Base-by-base conservation (phyloP, 2,329 filamentous ascomycete genomes). In the Bipolaris oryzae region DNA sequence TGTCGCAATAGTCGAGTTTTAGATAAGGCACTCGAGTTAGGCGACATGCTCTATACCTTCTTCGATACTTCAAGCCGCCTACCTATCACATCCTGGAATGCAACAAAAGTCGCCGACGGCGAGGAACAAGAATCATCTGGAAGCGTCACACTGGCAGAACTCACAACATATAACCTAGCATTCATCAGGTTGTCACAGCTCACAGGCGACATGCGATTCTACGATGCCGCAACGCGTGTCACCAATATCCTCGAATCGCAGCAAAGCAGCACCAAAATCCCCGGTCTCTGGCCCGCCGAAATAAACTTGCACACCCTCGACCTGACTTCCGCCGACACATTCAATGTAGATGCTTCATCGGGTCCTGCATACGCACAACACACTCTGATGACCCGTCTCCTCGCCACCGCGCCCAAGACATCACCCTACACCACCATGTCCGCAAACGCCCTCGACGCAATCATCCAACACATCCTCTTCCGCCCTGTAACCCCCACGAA, bases 41-140 rank as follows among this genome's bases (percentile, higher is more conserved):
- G 82, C 15, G 82, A 87, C 49, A 78, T 89, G 73, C 76, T 89
- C 33, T 86, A 88, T 70, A 81, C 82, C 16, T 83, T 84, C 2
- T 89, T 89, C 63, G 86, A 89, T 60, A 89, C 87, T 2, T 83
- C 84, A 1, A 87, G 86, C 65, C 81, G 81, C 11, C 84, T 89
- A 80, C 87, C 87, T 0, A 77, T 85, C 21, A 78, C 79, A 13
- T 50, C 61, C 3, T 70, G 64, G 64, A 58, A 60, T 48, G 56
- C 65, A 18, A 49, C 42, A 20, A 45, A 52, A 39, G 50, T 42
- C 16, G 34, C 44, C n/a, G n/a, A 49, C 5, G 15, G 64, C 77
- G 45, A 67, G 18, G 49, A 66, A 35, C 76, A 79, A 53, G 62
- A 62, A 13, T 74, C 76, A 16, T 69, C 77, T 34, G 44, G 64